These are phyloP conservation scores for Terfezia boudieri DNA, from an alignment of 495 filamentous ascomycete genomes.

Conservation along the genomic window DNA sequence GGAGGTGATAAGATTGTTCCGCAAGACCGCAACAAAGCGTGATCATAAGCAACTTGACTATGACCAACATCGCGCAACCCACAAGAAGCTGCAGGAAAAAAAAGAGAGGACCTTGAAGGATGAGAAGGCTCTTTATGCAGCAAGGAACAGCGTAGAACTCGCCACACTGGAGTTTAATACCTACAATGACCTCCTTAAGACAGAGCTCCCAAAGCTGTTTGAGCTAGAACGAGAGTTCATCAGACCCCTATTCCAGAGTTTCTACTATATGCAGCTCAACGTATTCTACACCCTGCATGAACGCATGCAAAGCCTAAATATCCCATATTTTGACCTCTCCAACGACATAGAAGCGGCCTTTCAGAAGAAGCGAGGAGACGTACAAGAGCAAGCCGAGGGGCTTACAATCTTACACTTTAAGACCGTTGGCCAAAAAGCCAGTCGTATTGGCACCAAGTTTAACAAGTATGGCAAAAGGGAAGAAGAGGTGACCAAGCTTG, in stretches of 20 bases:
- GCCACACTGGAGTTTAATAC: slow-evolving; percentile 90
- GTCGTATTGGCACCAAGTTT: slow-evolving; percentile 9
- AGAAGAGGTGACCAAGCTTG: slow-evolving; percentile 32
- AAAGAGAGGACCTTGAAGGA: slow-evolving; percentile 92
- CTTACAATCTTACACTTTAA: slow-evolving; percentile 75
- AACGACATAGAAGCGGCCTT: slow-evolving; percentile 81
- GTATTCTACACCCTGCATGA: slow-evolving; percentile 98
- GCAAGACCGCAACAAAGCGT: slow-evolving; percentile 71
- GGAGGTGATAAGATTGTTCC: slow-evolving; percentile 84
- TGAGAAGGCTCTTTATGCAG: slow-evolving; percentile 91
- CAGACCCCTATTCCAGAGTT: slow-evolving; percentile 88
- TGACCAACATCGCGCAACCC: slow-evolving; percentile 55
- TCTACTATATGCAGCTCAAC: slow-evolving; percentile 99
- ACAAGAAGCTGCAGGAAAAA: slow-evolving; percentile 94
- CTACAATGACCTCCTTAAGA: slow-evolving; percentile 90
- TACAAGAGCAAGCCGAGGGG: slow-evolving; percentile 60
- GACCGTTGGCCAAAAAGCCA: slow-evolving; percentile 39
- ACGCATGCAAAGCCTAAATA: slow-evolving; percentile 88
- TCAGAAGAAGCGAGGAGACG: slow-evolving; percentile 61
- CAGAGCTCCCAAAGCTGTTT: slow-evolving; percentile 87
- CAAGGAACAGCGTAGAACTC: slow-evolving; percentile 74
- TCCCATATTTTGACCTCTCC: slow-evolving; percentile 88
- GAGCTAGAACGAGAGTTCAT: slow-evolving; percentile 89
- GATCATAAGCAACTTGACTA: slow-evolving; percentile 97
- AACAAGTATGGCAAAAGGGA: slow-evolving; percentile 12